These are phyloP conservation scores for Populus deltoides DNA, from an alignment of 345 rosid genomes.

Conservation along the genomic window DNA sequence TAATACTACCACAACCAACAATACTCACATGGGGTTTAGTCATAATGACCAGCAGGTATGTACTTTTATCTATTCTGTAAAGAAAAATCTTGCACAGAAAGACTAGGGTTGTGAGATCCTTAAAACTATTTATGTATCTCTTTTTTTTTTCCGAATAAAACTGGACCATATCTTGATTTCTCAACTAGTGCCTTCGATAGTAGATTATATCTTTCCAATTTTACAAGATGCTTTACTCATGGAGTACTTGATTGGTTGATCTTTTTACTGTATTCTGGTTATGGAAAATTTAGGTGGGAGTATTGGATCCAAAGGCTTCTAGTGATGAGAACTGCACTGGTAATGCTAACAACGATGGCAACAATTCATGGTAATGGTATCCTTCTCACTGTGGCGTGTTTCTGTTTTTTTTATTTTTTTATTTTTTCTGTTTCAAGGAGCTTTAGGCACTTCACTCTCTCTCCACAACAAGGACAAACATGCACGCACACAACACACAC, in stretches of 20 bases:
- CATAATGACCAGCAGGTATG: constrained; percentile 18
- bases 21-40: constrained; percentile 42
- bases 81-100: neutral
- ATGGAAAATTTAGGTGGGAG: constrained; percentile 34
- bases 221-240: neutral
- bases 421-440: neutral
- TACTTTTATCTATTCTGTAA: neutral
- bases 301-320: constrained; percentile 47
- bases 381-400: neutral
- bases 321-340: constrained; percentile 41
- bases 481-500: neutral
- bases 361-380: constrained; percentile 42
- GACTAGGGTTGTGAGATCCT: constrained; percentile 1
- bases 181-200: neutral
- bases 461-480: neutral
- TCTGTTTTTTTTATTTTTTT: neutral
- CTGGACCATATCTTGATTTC: neutral
- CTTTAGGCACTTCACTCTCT: neutral
- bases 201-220: neutral
- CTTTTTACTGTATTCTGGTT: neutral
- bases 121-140: neutral
- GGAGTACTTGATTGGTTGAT: neutral
- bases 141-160: neutral
- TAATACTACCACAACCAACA: constrained; percentile 17
- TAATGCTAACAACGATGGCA: constrained; percentile 38